phyloP scores from a whole-genome alignment of 805 yeast genomes.

The Yarrowia divulgata region DNA sequence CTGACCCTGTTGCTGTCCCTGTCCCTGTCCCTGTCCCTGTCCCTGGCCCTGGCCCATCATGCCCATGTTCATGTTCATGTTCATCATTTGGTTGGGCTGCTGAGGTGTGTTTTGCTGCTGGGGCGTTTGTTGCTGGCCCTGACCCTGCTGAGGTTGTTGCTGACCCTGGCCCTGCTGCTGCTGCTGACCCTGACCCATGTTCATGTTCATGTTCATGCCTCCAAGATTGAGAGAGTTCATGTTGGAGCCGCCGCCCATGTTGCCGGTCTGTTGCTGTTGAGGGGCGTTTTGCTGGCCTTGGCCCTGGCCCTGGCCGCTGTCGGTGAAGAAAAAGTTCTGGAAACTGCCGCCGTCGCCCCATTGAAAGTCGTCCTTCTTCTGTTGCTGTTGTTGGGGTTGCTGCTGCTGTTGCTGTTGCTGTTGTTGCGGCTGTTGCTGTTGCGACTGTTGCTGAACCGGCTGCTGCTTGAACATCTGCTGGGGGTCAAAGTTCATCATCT shows the following conservation, averaged over 20 bases:
- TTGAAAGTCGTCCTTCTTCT: conserved; percentile 34
- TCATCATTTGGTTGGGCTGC: conserved; percentile 37
- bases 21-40: conserved; percentile 12
- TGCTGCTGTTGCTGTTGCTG: conserved; percentile 40
- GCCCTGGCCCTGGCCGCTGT: conserved; percentile 45
- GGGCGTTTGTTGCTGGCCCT: conserved; percentile 12
- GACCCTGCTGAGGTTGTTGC: conserved; percentile 44
- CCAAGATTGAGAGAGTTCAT: conserved; percentile 37
- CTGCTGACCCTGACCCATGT: conserved; percentile 31
- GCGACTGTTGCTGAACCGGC: conserved; percentile 40
- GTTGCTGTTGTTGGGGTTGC: conserved; percentile 41
- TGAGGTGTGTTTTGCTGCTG: conserved; percentile 35
- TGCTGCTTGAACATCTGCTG: conserved; percentile 40
- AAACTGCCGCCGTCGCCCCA: conserved; percentile 33
- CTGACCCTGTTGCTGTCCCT: background rate
- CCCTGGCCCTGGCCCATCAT: conserved; percentile 25
- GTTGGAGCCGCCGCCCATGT: conserved; percentile 12
- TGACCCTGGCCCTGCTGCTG: conserved; percentile 42
- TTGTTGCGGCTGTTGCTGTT: conserved; percentile 2
- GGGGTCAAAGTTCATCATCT: conserved; percentile 39
- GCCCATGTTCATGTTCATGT: conserved; percentile 25
- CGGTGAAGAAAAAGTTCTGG: conserved; percentile 35
- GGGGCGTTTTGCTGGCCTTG: conserved; percentile 44
- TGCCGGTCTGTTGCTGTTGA: conserved; percentile 46
- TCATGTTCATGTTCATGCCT: conserved; percentile 25